Conservation (phyloP, 441 rosid species). For the Populus tomentosa region DNA sequence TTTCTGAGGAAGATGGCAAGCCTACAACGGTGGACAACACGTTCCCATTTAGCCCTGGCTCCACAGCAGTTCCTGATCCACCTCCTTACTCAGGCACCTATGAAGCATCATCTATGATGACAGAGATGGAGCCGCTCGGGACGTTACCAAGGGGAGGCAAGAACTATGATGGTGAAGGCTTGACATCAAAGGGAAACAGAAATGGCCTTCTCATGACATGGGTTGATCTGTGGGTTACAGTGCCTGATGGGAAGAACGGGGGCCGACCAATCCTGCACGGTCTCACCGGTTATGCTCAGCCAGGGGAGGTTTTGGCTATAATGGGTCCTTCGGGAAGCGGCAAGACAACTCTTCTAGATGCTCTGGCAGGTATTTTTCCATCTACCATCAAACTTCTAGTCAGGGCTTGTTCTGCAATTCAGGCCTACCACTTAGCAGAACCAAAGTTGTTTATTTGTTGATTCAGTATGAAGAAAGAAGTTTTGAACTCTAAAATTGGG, state of each 20-base stretch:
- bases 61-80: neutral
- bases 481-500: neutral
- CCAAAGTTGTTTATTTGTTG: neutral
- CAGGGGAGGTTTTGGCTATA: neutral
- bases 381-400: neutral
- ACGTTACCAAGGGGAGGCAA: neutral
- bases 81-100: neutral
- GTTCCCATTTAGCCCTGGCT: conserved; percentile 28
- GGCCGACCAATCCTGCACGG: neutral
- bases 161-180: neutral
- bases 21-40: neutral
- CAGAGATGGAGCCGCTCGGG: conserved; percentile 9
- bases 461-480: neutral
- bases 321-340: neutral
- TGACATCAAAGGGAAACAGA: neutral
- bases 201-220: conserved; percentile 34
- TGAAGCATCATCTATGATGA: neutral
- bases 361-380: neutral
- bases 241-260: conserved; percentile 17
- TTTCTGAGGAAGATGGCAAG: neutral
- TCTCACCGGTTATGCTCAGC: neutral
- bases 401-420: conserved; percentile 24
- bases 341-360: neutral
- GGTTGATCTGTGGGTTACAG: conserved; percentile 36
- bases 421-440: conserved; percentile 21